A percentile compares a stretch with the other conserved stretches of the same genome.
These are phyloP conservation scores for Cydonia oblonga DNA, from an alignment of 331 rosid species.

Conservation along the genomic window DNA sequence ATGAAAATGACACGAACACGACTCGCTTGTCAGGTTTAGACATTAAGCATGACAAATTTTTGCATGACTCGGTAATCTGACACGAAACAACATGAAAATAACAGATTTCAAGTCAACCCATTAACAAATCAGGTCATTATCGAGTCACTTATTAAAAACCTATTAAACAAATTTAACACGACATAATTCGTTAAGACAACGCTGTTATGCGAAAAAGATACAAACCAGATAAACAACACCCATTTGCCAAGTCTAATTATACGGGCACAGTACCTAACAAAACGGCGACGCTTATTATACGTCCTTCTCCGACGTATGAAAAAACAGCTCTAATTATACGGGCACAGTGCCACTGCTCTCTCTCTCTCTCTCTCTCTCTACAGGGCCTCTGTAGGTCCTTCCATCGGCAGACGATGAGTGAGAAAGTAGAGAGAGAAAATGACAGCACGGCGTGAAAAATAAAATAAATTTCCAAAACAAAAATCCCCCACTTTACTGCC, in stretches of 20 bases:
- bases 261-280: background rate
- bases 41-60: too few species aligned
- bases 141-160: fast-evolving
- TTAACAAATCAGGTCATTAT: too few species aligned
- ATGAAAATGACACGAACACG: too few species aligned
- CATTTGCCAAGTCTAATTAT: too few species aligned
- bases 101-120: fast-evolving
- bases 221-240: too few species aligned
- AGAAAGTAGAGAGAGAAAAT: background rate
- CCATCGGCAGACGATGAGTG: conserved; percentile 6
- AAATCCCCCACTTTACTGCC: background rate
- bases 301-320: background rate
- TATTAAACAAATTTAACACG: too few species aligned
- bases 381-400: background rate
- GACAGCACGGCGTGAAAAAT: background rate
- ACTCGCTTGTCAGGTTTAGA: too few species aligned
- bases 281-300: background rate
- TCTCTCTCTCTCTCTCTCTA: background rate
- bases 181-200: too few species aligned
- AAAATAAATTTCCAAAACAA: background rate
- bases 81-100: too few species aligned
- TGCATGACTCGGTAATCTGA: too few species aligned
- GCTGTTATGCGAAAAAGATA: too few species aligned
- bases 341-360: background rate
- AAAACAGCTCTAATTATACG: background rate